Evolutionary conservation across 2,329 filamentous ascomycete species (phyloP).

Genomic region (Sclerotinia glacialis): DNA sequence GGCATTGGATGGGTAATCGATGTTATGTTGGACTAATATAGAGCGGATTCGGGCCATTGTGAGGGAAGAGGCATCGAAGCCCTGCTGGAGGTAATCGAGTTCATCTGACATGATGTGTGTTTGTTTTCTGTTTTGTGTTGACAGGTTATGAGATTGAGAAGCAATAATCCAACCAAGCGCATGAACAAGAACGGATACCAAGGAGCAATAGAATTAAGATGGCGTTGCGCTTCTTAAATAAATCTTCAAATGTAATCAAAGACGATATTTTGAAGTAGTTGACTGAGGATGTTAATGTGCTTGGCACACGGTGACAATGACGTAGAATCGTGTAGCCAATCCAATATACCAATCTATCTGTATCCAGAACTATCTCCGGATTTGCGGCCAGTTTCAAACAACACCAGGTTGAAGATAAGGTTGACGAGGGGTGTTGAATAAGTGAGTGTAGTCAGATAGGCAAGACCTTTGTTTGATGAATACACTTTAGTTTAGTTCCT

Average conservation of each 20-base stretch:
- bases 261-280: not conserved
- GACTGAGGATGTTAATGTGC: not conserved
- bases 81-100: conserved; percentile 77
- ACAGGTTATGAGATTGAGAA: not conserved
- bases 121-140: not conserved
- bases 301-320: conserved; percentile 11
- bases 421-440: not conserved
- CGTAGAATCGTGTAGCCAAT: conserved; percentile 4
- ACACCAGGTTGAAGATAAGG: not conserved
- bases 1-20: conserved; percentile 80
- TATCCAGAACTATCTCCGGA: not conserved
- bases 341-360: not conserved
- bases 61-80: conserved; percentile 78
- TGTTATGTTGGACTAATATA: conserved; percentile 84
- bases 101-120: conserved; percentile 24
- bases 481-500: not conserved
- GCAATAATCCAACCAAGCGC: not conserved
- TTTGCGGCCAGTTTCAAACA: not conserved
- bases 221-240: not conserved
- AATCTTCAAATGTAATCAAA: not conserved
- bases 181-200: not conserved
- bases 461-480: not conserved
- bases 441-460: not conserved
- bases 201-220: not conserved
- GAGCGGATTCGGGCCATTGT: conserved; percentile 87